Percentiles rank a stretch among this genome's conserved stretches.
These are phyloP conservation scores for Plasmopara halstedii DNA, from an alignment of 352 stramenopile genomes.

Conservation along the genomic window DNA sequence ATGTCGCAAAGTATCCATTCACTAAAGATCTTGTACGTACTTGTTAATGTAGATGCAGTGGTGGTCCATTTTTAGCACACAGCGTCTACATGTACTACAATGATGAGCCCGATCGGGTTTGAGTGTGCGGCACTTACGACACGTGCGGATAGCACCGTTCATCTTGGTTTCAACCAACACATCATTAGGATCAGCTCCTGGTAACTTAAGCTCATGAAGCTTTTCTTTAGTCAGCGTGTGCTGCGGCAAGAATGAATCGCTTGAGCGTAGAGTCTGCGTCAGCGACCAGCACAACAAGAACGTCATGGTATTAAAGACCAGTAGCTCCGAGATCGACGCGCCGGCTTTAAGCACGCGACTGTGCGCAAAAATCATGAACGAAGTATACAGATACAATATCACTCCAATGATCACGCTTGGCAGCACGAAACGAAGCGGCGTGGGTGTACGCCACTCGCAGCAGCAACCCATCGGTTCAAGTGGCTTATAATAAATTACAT, in stretches of 20 bases:
- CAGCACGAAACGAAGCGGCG: conserved; percentile 47
- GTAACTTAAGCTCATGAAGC: conserved; percentile 4
- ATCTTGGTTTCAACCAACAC: conserved; percentile 56
- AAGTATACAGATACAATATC: conserved; percentile 58
- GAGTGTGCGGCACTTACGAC: conserved; percentile 62
- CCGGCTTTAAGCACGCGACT: conserved; percentile 25
- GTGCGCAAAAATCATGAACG: conserved; percentile 53
- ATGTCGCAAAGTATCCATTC: background rate
- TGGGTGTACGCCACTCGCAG: conserved; percentile 49
- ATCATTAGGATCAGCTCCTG: conserved; percentile 1
- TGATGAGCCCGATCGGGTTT: conserved; percentile 81
- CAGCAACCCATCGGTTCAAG: conserved; percentile 60
- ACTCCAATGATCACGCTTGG: conserved; percentile 37
- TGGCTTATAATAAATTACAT: no score
- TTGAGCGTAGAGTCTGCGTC: conserved; percentile 41
- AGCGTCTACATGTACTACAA: conserved; percentile 67
- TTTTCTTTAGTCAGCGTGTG: conserved; percentile 14
- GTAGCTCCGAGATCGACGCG: conserved; percentile 29
- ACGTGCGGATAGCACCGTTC: conserved; percentile 57
- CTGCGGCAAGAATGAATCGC: conserved; percentile 44
- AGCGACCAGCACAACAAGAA: conserved; percentile 53
- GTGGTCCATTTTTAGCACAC: conserved; percentile 86
- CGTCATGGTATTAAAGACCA: conserved; percentile 48
- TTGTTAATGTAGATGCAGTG: conserved; percentile 88
- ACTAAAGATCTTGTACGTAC: conserved; percentile 22